Evolutionary conservation across 768 basidiomycete genomes (phyloP).

Genomic region (Lactarius hengduanensis): DNA sequence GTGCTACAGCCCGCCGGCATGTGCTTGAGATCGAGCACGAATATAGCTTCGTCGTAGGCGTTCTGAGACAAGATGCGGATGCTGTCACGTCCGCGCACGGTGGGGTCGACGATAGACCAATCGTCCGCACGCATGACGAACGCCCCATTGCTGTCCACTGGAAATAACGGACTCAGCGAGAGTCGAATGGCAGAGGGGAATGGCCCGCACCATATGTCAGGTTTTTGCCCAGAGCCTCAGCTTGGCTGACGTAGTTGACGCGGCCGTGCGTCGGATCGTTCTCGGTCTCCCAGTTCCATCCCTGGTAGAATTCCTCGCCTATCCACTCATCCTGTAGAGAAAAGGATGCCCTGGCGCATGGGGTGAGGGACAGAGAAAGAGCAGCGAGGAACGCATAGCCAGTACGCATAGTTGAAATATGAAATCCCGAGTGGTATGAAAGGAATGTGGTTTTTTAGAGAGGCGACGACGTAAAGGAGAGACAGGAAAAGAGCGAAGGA

Average conservation of each 20-base stretch:
- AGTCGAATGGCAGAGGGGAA: not conserved
- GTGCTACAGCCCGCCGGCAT: constrained; percentile 61
- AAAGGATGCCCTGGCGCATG: constrained; percentile 12
- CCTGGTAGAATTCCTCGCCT: constrained; percentile 46
- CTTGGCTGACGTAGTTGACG: constrained; percentile 54
- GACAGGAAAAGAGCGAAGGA: constrained; percentile 31
- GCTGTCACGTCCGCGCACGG: constrained; percentile 56
- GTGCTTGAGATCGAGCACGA: constrained; percentile 53
- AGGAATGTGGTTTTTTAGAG: constrained; percentile 28
- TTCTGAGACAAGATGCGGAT: constrained; percentile 49
- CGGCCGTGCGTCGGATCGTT: constrained; percentile 63
- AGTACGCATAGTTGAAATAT: constrained; percentile 37
- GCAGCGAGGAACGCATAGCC: constrained; percentile 30
- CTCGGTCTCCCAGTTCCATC: constrained; percentile 49
- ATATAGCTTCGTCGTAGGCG: constrained; percentile 47
- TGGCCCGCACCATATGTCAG: constrained; percentile 46
- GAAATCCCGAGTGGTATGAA: constrained; percentile 28
- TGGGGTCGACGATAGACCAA: constrained; percentile 37
- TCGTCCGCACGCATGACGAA: constrained; percentile 62
- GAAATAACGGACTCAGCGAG: not conserved
- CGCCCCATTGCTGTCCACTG: constrained; percentile 38
- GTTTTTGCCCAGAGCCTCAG: constrained; percentile 43
- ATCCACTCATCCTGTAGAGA: constrained; percentile 28
- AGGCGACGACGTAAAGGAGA: constrained; percentile 33
- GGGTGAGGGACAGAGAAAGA: constrained; percentile 11